These are phyloP conservation scores for Pythium phragmitis DNA, from an alignment of 352 stramenopile genomes.

Conservation along the genomic window DNA sequence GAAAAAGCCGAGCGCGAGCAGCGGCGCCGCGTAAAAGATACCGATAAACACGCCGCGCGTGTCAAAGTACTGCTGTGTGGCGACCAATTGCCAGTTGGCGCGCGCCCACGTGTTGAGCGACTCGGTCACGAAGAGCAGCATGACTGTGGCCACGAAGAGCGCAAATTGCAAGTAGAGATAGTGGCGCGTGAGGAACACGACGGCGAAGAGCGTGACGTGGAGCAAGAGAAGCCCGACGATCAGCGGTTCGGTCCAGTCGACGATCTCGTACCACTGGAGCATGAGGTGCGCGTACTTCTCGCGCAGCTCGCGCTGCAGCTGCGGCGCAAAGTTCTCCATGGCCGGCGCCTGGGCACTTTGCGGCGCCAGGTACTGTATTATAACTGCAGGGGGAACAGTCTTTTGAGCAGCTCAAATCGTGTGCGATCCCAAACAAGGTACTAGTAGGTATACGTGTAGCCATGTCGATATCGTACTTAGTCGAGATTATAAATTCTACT, in stretches of 20 bases:
- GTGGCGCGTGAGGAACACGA: slow-evolving; percentile 59
- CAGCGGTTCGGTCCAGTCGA: slow-evolving; percentile 79
- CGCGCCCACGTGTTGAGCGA: slow-evolving; percentile 61
- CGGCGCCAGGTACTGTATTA: no score
- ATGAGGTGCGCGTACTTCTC: slow-evolving; percentile 74
- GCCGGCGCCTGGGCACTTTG: not conserved
- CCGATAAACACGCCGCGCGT: slow-evolving; percentile 76
- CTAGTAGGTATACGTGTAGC: not conserved
- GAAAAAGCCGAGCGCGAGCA: slow-evolving; percentile 76
- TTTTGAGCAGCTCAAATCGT: not conserved
- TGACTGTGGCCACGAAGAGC: slow-evolving; percentile 67
- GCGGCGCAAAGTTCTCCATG: slow-evolving; percentile 63
- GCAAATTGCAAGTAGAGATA: slow-evolving; percentile 51
- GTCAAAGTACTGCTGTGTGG: slow-evolving; percentile 86
- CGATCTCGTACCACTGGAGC: slow-evolving; percentile 78
- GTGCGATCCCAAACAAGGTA: slow-evolving; percentile 4
- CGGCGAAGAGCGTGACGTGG: slow-evolving; percentile 52
- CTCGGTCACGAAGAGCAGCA: slow-evolving; percentile 57
- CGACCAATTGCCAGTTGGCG: slow-evolving; percentile 57
- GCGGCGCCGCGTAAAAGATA: slow-evolving; percentile 75
- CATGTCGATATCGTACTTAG: slow-evolving; percentile 10
- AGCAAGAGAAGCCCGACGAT: slow-evolving; percentile 56
- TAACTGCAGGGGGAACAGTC: no score
- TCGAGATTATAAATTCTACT: slow-evolving; percentile 1
- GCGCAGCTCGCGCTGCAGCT: slow-evolving; percentile 68